Conservation (phyloP, 2,329 filamentous ascomycete genomes). For the Sporothrix brunneoviolacea region DNA sequence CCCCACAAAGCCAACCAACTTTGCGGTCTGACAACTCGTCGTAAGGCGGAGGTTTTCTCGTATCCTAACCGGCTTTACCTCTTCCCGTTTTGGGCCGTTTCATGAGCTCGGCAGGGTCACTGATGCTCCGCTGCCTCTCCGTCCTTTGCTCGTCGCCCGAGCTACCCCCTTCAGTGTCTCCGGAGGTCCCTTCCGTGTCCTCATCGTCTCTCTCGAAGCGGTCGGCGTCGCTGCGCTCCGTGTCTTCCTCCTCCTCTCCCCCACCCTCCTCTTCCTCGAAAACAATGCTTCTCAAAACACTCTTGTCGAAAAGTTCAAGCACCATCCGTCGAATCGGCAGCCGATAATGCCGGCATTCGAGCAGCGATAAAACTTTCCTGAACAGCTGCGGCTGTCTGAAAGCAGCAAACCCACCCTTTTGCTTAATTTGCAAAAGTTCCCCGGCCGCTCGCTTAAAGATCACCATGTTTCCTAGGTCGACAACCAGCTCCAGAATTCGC, state of each 20-base stretch:
- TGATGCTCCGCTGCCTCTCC: conserved; percentile 49
- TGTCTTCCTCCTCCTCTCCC: conserved; percentile 52
- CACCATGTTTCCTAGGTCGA: conserved; percentile 88
- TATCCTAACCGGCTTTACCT: background rate
- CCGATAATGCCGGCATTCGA: conserved; percentile 86
- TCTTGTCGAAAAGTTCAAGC: conserved; percentile 89
- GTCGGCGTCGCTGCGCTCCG: too few relatives aligned
- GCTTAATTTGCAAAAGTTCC: conserved; percentile 74
- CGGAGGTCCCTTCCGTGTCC: background rate
- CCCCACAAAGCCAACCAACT: too few relatives aligned
- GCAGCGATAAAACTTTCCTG: conserved; percentile 72
- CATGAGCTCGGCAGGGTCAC: conserved; percentile 31
- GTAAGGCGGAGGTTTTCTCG: too few relatives aligned
- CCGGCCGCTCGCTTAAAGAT: conserved; percentile 79
- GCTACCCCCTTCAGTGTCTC: conserved; percentile 50
- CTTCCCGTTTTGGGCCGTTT: conserved; percentile 13
- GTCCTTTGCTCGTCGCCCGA: conserved; percentile 48
- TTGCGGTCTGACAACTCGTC: too few relatives aligned
- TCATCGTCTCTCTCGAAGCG: too few relatives aligned
- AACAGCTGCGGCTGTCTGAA: conserved; percentile 77
- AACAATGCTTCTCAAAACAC: conserved; percentile 76
- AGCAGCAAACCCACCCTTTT: conserved; percentile 63
- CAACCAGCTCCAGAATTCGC: conserved; percentile 75
- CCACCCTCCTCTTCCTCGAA: conserved; percentile 59
- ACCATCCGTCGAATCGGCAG: conserved; percentile 83